Evolutionary conservation across 2,329 filamentous ascomycete genomes (phyloP).

Genomic region (Trichoderma guizhouense): DNA sequence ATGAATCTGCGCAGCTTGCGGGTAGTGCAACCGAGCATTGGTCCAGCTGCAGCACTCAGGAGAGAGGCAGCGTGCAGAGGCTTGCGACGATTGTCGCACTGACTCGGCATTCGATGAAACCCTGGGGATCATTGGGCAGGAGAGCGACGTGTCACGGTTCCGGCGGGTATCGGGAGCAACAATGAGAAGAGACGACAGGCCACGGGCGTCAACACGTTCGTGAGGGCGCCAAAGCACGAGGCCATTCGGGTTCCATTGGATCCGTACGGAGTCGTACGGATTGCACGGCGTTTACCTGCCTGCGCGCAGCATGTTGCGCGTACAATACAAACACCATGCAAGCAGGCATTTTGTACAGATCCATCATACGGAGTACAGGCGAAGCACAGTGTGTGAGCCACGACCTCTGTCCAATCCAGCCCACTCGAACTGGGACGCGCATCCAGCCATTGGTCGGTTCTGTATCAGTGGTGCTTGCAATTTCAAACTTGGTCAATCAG

Average conservation of each 20-base stretch:
- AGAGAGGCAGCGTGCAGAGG: slow-evolving; percentile 4
- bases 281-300: neutral
- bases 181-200: neutral
- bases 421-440: neutral
- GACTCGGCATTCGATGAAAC: slow-evolving; percentile 11
- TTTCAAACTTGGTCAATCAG: neutral
- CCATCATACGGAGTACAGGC: neutral
- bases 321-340: neutral
- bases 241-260: neutral
- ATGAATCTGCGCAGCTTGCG: neutral
- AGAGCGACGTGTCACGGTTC: neutral
- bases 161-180: neutral
- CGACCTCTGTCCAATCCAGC: neutral
- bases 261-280: neutral
- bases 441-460: neutral
- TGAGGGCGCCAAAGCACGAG: slow-evolving; percentile 9
- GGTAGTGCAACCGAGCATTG: neutral
- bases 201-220: neutral
- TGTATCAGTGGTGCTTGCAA: neutral
- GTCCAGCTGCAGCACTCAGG: neutral
- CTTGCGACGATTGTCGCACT: neutral
- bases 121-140: neutral
- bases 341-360: neutral
- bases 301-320: neutral
- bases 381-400: neutral